Evolutionary conservation across 805 yeast species (phyloP), one percentile per base, ranked within the genome.

Genomic region (Schwanniomyces sp.): DNA sequence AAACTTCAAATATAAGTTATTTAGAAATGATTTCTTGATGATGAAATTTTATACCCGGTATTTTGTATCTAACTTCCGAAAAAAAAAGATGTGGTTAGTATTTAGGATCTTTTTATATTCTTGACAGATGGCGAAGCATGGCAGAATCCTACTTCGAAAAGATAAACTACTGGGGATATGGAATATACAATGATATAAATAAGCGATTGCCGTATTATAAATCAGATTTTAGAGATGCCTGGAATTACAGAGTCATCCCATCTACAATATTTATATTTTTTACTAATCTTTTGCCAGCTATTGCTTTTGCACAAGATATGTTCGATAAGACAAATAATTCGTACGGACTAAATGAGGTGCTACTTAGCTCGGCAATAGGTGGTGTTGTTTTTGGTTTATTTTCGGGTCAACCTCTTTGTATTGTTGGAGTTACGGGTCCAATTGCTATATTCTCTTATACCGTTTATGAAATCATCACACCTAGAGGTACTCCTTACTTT

Each of bases 401-500:
- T 47, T 76, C 87, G 0, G 98, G 97, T 0, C 96, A 91, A 57
- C 99, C 99, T 0, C 67, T 94, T 25, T 88, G 96, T 58, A 88
- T 92, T 24, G 98, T 94, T 7, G 99, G 99, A 3, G 97, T 92
- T 5, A 94, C 98, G 0, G 99, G 98, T 0, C 99, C 99, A 0
- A 85, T 94, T 12, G 72, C 96, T 1, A 91, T 92, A 50, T 92
- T 94, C 76, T 88, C 88, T 59, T 91, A 90, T 58, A 94, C 98
- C 0, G 91, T 94, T 0, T 88, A 85, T 61, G 86, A 85, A 50
- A 75, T 88, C 43, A 76, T 88, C 32, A 67, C 62, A 18, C 84
- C 88, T 0, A 61, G 76, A 49, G 77, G 75, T 7, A 70, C 78
- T 0, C 76, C 78, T 7, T 91, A 80, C 62, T 91, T 92, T 67